These are phyloP conservation scores for Alternaria sp. DNA, from an alignment of 2,329 filamentous ascomycete species.

Conservation along the genomic window DNA sequence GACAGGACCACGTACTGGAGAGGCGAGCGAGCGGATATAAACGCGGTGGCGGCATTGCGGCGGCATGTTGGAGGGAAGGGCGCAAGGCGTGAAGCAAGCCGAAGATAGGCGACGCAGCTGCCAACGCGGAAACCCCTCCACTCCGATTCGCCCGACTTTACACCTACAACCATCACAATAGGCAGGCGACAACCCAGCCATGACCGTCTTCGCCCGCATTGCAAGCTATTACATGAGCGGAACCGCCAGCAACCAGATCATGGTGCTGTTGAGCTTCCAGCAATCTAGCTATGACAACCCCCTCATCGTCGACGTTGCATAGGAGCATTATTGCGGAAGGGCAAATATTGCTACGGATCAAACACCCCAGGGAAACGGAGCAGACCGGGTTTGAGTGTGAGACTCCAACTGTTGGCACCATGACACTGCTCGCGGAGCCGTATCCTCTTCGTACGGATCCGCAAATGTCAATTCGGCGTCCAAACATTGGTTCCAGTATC, in stretches of 20 bases:
- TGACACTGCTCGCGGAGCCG: not conserved
- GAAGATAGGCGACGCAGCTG: constrained; percentile 20
- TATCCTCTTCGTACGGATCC: not conserved
- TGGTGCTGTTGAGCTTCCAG: not conserved
- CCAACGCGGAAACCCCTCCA: constrained; percentile 6
- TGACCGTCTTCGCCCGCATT: not conserved
- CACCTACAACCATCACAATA: not conserved
- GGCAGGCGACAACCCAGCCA: not conserved
- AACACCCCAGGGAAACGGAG: not conserved
- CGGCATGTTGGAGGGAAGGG: constrained; percentile 7
- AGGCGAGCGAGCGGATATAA: constrained; percentile 28
- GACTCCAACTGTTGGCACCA: not conserved
- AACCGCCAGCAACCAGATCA: not conserved
- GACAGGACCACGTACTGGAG: constrained; percentile 43
- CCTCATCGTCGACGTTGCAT: not conserved
- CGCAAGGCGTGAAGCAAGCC: constrained; percentile 22
- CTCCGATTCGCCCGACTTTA: constrained; percentile 15
- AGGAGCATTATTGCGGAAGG: not conserved
- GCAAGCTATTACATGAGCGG: not conserved
- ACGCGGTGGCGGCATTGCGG: constrained; percentile 38
- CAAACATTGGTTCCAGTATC: too few species aligned
- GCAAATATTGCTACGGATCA: not conserved
- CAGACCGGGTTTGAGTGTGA: not conserved
- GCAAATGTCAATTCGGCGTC: not conserved
- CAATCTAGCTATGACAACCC: not conserved